These are phyloP conservation scores for Fusarium brachygibbosum DNA, from an alignment of 2,329 filamentous ascomycete genomes.

Conservation along the genomic window DNA sequence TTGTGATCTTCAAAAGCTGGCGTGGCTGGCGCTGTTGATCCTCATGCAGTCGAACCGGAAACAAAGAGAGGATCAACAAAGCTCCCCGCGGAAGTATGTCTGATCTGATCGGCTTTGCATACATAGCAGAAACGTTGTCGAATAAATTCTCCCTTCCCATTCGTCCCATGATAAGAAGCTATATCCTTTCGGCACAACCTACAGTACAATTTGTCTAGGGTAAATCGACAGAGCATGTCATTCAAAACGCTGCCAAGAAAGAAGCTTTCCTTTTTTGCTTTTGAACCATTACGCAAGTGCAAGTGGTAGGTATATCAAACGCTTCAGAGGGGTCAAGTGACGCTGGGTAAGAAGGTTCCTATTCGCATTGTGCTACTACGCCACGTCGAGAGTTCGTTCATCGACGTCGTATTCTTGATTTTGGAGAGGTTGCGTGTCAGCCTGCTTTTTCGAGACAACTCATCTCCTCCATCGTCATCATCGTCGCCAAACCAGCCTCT, in stretches of 20 bases:
- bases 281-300: conserved; percentile 35
- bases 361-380: conserved; percentile 10
- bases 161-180: conserved; percentile 27
- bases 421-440: conserved; percentile 22
- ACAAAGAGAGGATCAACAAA: conserved; percentile 5
- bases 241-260: background rate
- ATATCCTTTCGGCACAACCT: conserved; percentile 3
- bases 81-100: conserved; percentile 11
- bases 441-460: conserved; percentile 25
- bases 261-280: conserved; percentile 22
- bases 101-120: conserved; percentile 35
- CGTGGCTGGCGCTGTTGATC: conserved; percentile 12
- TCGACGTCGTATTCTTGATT: conserved; percentile 25
- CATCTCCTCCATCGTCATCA: conserved; percentile 6
- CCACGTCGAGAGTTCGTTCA: background rate
- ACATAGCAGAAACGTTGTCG: conserved; percentile 28
- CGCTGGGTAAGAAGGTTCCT: conserved; percentile 5
- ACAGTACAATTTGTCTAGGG: conserved; percentile 24
- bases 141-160: conserved; percentile 8
- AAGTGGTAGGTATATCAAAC: conserved; percentile 13
- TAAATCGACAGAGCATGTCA: conserved; percentile 34
- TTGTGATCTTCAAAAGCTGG: conserved; percentile 14
- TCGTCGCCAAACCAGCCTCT: background rate
- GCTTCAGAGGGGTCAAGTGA: conserved; percentile 22
- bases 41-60: background rate